A percentile compares a stretch with the other conserved stretches of the same genome.
Conservation (phyloP, 176 grass and related monocot genomes). For the Echinochloa phyllopogon region DNA sequence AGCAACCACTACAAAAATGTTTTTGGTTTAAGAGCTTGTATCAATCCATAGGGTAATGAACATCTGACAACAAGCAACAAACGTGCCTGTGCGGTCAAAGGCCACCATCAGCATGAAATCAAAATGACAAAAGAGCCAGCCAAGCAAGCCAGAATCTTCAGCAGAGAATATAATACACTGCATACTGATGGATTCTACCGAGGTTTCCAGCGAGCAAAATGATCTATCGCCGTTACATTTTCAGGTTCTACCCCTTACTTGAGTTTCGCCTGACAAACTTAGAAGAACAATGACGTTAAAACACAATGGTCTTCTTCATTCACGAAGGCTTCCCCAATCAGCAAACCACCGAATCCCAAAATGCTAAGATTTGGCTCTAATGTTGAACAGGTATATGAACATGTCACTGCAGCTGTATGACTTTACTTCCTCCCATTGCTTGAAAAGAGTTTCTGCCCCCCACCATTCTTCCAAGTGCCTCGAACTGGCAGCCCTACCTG, state of each 20-base stretch:
- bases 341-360: slow-evolving; percentile 28
- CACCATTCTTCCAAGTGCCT: slow-evolving; percentile 85
- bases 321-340: neutral
- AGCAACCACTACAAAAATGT: no score
- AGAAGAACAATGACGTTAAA: slow-evolving; percentile 13
- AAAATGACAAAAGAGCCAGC: neutral
- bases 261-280: neutral
- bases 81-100: neutral
- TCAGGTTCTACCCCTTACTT: neutral
- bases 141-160: slow-evolving; percentile 19
- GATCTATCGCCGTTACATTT: neutral
- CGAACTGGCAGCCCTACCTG: slow-evolving; percentile 44
- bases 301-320: neutral
- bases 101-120: neutral
- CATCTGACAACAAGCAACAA: neutral
- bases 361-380: neutral
- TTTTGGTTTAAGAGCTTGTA: neutral
- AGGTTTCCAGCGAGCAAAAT: slow-evolving; percentile 8
- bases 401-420: slow-evolving; percentile 19
- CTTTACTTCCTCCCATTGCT: slow-evolving; percentile 51
- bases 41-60: neutral
- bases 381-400: slow-evolving; percentile 1
- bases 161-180: neutral
- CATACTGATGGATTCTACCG: slow-evolving; percentile 11
- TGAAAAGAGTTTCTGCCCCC: slow-evolving; percentile 68